phyloP scores from a whole-genome alignment of 768 basidiomycete species.

The Hortiboletus flavorubellus region DNA sequence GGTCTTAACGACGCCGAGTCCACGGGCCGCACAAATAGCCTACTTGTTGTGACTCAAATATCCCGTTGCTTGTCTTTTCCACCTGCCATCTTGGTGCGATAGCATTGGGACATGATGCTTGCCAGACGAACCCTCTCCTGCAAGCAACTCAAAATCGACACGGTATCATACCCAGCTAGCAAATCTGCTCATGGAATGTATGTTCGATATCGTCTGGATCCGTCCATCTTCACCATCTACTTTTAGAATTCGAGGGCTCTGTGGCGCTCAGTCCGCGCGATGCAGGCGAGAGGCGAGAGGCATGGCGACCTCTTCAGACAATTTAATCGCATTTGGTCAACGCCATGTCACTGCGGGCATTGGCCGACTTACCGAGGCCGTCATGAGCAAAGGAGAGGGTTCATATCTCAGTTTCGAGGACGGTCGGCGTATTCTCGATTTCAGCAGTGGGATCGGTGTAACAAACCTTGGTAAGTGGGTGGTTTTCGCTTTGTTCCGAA shows the following conservation, averaged over 20 bases:
- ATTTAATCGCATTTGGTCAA: slow-evolving; percentile 37
- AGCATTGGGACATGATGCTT: slow-evolving; percentile 8
- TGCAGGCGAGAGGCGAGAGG: slow-evolving; percentile 7
- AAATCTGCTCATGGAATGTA: slow-evolving; percentile 8
- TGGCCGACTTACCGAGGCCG: slow-evolving; percentile 43
- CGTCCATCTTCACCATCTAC: background rate
- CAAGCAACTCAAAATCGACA: background rate
- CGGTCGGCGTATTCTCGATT: slow-evolving; percentile 75
- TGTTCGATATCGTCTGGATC: slow-evolving; percentile 2
- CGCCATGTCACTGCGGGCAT: slow-evolving; percentile 46
- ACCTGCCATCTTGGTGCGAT: background rate
- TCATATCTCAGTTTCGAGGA: slow-evolving; percentile 72
- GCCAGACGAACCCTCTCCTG: slow-evolving; percentile 7
- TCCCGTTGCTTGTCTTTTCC: background rate
- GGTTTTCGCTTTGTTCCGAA: background rate
- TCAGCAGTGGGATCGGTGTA: slow-evolving; percentile 86
- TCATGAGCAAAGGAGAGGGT: slow-evolving; percentile 67
- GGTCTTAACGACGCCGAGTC: no score
- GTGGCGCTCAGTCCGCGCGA: background rate
- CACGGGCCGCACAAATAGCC: background rate
- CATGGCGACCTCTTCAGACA: slow-evolving; percentile 22
- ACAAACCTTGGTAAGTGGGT: slow-evolving; percentile 65
- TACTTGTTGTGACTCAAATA: background rate
- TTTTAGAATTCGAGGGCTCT: background rate
- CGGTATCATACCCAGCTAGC: background rate